Conservation (phyloP, 768 basidiomycete species). For the Antrodiella citrinella region DNA sequence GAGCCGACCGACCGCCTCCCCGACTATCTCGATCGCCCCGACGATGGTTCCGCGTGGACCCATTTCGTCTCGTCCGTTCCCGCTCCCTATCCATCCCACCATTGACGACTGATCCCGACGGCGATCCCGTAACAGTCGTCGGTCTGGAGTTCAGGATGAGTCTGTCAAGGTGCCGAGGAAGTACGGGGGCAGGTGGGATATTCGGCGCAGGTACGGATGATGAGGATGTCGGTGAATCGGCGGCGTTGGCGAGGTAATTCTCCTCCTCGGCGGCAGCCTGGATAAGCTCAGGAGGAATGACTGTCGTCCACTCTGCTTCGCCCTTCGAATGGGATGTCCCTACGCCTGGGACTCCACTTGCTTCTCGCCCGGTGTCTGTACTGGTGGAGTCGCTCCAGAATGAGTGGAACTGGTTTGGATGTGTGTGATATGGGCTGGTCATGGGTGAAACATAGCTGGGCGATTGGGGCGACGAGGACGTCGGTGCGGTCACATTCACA, state of each 20-base stretch:
- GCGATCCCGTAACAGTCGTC: conserved; percentile 23
- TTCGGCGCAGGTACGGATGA: conserved; percentile 53
- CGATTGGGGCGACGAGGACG: conserved; percentile 23
- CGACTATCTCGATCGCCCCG: conserved; percentile 15
- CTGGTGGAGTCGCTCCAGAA: conserved; percentile 34
- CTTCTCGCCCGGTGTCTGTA: not conserved
- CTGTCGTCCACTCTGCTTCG: conserved; percentile 55
- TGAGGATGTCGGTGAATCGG: conserved; percentile 14
- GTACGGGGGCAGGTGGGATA: conserved; percentile 79
- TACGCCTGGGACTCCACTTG: not conserved
- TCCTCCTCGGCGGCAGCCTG: conserved; percentile 84
- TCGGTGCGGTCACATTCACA: conserved; percentile 51
- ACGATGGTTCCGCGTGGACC: conserved; percentile 5
- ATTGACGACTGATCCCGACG: conserved; percentile 4
- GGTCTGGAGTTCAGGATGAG: conserved; percentile 70
- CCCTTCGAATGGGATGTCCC: conserved; percentile 5
- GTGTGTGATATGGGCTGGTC: conserved; percentile 11
- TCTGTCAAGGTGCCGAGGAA: conserved; percentile 90
- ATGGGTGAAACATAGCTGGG: conserved; percentile 6
- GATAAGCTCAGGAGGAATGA: conserved; percentile 70
- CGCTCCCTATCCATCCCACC: conserved; percentile 13
- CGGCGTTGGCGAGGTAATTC: conserved; percentile 44
- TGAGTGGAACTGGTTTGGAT: conserved; percentile 24
- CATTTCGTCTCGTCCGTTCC: conserved; percentile 11
- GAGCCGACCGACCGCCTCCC: conserved; percentile 8